phyloP scores from a whole-genome alignment of 2,329 filamentous ascomycete genomes.

The Podosphaera xanthii region DNA sequence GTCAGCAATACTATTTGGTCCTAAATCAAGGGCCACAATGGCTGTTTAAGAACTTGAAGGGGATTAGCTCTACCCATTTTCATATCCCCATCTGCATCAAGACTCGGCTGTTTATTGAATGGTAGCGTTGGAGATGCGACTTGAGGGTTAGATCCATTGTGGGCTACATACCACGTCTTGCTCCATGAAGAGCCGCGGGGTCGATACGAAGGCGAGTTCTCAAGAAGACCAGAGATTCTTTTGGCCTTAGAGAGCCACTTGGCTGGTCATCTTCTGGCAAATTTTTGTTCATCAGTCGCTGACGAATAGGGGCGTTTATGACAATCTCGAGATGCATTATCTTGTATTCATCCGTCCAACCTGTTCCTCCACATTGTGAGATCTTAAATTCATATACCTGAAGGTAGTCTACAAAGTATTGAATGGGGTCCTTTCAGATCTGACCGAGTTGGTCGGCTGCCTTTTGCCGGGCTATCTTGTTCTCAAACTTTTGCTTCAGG shows the following conservation, averaged over 20 bases:
- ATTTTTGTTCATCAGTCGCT: too few relatives aligned
- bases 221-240: not conserved
- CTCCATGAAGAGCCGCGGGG: too few relatives aligned
- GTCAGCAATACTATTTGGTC: not conserved
- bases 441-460: not conserved
- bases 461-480: not conserved
- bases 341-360: not conserved
- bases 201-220: too few relatives aligned
- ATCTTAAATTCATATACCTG: not conserved
- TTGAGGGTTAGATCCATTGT: too few relatives aligned
- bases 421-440: not conserved
- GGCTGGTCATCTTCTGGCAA: not conserved
- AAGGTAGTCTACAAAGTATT: not conserved
- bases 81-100: not conserved
- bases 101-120: not conserved
- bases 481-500: not conserved
- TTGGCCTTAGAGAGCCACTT: not conserved
- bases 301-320: too few relatives aligned
- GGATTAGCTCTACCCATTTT: not conserved
- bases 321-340: too few relatives aligned
- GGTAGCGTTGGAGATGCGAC: too few relatives aligned
- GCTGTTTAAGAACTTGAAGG: not conserved
- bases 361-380: not conserved
- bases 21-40: not conserved
- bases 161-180: too few relatives aligned